These are phyloP conservation scores for Skeletonema grethae DNA, from an alignment of 108 stramenopile species.

Conservation along the genomic window DNA sequence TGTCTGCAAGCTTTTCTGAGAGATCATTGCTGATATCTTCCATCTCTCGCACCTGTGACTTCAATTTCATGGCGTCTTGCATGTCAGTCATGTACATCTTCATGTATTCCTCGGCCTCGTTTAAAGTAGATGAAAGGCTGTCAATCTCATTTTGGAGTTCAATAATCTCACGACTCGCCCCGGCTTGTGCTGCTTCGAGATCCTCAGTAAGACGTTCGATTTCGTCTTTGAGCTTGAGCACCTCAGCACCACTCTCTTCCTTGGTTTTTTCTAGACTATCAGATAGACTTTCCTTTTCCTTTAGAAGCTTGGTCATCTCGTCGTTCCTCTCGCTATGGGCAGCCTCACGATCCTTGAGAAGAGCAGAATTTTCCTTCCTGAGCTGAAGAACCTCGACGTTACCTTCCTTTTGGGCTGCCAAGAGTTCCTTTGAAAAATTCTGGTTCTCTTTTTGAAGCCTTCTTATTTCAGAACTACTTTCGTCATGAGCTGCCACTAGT, in stretches of 20 bases:
- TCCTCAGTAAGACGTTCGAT: constrained; percentile 4
- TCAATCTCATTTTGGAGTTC: constrained; percentile 29
- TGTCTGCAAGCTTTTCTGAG: constrained; percentile 5
- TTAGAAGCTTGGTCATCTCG: not conserved
- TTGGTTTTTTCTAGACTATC: not conserved
- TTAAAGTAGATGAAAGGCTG: constrained; percentile 27
- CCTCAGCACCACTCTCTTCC: not conserved
- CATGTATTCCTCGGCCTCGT: constrained; percentile 37
- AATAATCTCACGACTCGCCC: constrained; percentile 22
- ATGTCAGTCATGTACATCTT: constrained; percentile 32
- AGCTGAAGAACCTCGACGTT: not conserved
- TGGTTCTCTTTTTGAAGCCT: constrained; percentile 4
- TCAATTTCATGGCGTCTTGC: constrained; percentile 23
- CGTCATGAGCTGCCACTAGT: not conserved
- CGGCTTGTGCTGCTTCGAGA: constrained; percentile 32
- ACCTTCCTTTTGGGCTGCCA: not conserved
- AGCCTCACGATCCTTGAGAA: not conserved
- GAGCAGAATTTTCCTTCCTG: not conserved
- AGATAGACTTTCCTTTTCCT: not conserved
- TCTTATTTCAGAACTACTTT: not conserved
- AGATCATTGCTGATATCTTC: constrained; percentile 38
- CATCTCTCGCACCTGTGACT: constrained; percentile 37
- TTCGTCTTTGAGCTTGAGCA: not conserved
- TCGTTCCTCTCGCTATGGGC: not conserved
- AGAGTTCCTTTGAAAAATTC: not conserved